Conservation (phyloP, 176 grass and related monocot genomes). For the Aechmea fasciata region DNA sequence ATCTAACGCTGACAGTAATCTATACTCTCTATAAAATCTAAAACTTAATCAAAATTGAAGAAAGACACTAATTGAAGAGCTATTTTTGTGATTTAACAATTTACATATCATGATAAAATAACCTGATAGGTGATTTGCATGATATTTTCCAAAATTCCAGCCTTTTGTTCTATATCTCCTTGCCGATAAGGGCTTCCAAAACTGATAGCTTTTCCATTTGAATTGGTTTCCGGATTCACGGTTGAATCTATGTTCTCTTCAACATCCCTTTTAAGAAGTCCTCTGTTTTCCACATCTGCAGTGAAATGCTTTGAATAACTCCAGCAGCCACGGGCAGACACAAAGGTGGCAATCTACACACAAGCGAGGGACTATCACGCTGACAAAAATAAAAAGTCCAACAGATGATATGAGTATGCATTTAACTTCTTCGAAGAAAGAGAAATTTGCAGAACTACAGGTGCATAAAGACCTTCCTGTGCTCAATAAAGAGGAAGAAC, state of each 20-base stretch:
- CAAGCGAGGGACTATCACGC: neutral
- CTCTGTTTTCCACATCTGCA: slow-evolving; percentile 1
- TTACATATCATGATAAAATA: too few relatives aligned
- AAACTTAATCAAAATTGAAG: too few relatives aligned
- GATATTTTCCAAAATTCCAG: too few relatives aligned
- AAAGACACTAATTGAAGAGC: too few relatives aligned
- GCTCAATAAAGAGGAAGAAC: too few relatives aligned
- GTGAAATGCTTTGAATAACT: neutral
- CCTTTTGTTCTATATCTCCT: too few relatives aligned
- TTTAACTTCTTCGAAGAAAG: neutral
- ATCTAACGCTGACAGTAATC: too few relatives aligned
- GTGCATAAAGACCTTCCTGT: too few relatives aligned
- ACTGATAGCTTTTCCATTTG: slow-evolving; percentile 9
- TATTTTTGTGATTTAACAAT: too few relatives aligned
- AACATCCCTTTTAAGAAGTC: slow-evolving; percentile 7
- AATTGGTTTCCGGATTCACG: neutral
- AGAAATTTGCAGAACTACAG: too few relatives aligned
- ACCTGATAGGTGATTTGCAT: too few relatives aligned
- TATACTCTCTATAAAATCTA: too few relatives aligned
- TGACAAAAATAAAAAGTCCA: neutral
- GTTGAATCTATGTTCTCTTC: slow-evolving; percentile 2
- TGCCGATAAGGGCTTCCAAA: neutral
- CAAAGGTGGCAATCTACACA: slow-evolving; percentile 9
- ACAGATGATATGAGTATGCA: neutral
- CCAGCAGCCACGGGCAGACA: slow-evolving; percentile 24